Base-by-base conservation (phyloP, 2,329 filamentous ascomycete genomes). In the Hyphodiscus sp. region DNA sequence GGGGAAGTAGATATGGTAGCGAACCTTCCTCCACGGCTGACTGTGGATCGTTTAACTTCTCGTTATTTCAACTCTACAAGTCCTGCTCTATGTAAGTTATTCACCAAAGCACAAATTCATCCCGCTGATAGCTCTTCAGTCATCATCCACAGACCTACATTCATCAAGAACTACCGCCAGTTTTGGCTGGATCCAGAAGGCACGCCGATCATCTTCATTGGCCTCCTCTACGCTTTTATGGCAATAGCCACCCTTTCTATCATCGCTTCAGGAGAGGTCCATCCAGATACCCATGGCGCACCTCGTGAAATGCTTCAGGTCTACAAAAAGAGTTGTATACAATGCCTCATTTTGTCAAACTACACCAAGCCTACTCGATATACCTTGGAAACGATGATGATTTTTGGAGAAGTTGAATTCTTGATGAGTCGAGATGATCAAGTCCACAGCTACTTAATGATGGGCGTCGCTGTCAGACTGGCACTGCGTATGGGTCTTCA, bases 401-500 rank as follows among this genome's bases (percentile, higher is more conserved):
- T 81, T 20, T 80, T 78, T 53, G 67, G 75, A n/a, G 79, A 82
- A 64, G 72, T 72, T 0, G 74, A 80, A 55, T 82, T 82, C 58
- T 57, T 81, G 16, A 67, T 76, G 46, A 77, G 74, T 64, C 73
- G 74, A 20, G 70, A 72, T 11, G 74, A 73, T 29, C 77, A 80
- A 64, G 76, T 77, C 64, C 75, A 75, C 58, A 77, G 75, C 63
- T 83, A 80, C 62, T 63, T 82, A 29, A 66, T 82, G 11, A 73
- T 73, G 1, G 73, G 74, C 2, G 72, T 78, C 10, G 69, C 73
- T 30, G 69, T 82, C 43, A 76, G 79, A 4, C 66, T 82, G 2
- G 78, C 81, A 71, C 67, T 83, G 48, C 79, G 80, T 59, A 79
- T 81, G 76, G 79, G 79, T 11, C 68, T 81, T 16, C 80, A 82